Conservation (phyloP, 2,329 filamentous ascomycete species). For the Madurella mycetomatis region DNA sequence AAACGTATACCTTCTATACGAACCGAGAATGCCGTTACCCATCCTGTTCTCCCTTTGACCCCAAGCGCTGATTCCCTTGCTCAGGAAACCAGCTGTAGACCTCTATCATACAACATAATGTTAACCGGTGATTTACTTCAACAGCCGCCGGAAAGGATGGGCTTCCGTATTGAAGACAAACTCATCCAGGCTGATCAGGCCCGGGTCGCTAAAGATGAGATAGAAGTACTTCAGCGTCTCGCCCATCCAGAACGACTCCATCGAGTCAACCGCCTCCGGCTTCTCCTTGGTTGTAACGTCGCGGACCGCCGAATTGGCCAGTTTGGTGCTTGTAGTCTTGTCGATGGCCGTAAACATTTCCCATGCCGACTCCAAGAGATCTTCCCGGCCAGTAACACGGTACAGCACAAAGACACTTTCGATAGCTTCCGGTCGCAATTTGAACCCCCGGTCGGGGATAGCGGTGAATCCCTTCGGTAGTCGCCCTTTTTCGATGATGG, state of each 20-base stretch:
- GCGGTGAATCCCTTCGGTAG: conserved; percentile 59
- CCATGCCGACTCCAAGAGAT: conserved; percentile 50
- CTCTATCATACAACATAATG: too few species aligned
- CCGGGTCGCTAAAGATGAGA: conserved; percentile 54
- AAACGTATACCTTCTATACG: too few species aligned
- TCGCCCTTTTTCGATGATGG: conserved; percentile 38
- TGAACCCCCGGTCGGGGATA: conserved; percentile 44
- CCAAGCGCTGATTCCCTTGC: too few species aligned
- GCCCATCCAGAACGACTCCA: conserved; percentile 36
- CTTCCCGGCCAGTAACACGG: conserved; percentile 44
- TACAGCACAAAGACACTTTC: conserved; percentile 48
- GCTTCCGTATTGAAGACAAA: conserved; percentile 42
- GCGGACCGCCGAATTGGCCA: conserved; percentile 43
- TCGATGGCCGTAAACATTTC: conserved; percentile 46
- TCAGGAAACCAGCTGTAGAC: too few species aligned
- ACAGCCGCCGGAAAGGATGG: conserved; percentile 19
- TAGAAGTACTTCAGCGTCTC: conserved; percentile 58
- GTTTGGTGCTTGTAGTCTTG: conserved; percentile 40
- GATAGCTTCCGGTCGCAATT: conserved; percentile 36
- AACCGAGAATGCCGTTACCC: too few species aligned
- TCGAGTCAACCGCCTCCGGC: conserved; percentile 35
- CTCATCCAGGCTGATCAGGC: conserved; percentile 53
- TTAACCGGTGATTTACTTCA: not conserved
- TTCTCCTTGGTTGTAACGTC: conserved; percentile 42
- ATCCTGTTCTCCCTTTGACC: too few species aligned